Conservation (phyloP, 1,284 basidiomycete genomes). For the Cryptococcus sp. region DNA sequence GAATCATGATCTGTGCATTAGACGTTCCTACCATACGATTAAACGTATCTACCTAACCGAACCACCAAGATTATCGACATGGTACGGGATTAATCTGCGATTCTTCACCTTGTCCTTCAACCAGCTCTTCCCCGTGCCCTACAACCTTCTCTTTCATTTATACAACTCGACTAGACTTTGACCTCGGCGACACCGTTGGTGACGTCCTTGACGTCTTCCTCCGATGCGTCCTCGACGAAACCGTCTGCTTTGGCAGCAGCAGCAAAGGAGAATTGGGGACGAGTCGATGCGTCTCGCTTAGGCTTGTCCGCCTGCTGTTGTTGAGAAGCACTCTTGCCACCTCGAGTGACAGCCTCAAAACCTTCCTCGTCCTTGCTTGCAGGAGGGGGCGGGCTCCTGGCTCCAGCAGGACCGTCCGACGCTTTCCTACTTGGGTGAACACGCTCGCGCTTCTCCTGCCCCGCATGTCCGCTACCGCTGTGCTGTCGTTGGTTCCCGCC, state of each 20-base stretch:
- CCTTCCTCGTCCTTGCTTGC: constrained; percentile 30
- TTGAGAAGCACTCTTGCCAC: constrained; percentile 12
- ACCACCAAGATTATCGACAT: too few species aligned
- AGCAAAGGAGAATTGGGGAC: constrained; percentile 48
- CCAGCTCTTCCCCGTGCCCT: not conserved
- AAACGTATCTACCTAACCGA: too few species aligned
- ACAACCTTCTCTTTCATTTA: not conserved
- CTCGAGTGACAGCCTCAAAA: constrained; percentile 33
- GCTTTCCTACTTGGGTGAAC: constrained; percentile 24
- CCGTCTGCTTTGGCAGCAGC: constrained; percentile 42
- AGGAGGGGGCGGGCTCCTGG: not conserved
- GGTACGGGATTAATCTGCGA: too few species aligned
- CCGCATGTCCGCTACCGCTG: not conserved
- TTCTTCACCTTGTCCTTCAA: not conserved
- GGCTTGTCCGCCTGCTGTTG: constrained; percentile 10
- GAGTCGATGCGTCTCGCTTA: constrained; percentile 36
- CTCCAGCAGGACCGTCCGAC: not conserved
- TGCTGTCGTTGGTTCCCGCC: too few species aligned
- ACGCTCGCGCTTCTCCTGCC: constrained; percentile 16
- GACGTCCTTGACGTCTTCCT: constrained; percentile 20
- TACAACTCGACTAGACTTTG: constrained; percentile 19
- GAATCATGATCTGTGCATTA: constrained; percentile 9
- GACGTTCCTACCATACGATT: not conserved
- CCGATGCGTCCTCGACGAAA: constrained; percentile 23
- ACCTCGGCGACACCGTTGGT: constrained; percentile 33